These are phyloP conservation scores for Poteriospumella lacustris DNA, from an alignment of 108 stramenopile genomes.

Conservation along the genomic window DNA sequence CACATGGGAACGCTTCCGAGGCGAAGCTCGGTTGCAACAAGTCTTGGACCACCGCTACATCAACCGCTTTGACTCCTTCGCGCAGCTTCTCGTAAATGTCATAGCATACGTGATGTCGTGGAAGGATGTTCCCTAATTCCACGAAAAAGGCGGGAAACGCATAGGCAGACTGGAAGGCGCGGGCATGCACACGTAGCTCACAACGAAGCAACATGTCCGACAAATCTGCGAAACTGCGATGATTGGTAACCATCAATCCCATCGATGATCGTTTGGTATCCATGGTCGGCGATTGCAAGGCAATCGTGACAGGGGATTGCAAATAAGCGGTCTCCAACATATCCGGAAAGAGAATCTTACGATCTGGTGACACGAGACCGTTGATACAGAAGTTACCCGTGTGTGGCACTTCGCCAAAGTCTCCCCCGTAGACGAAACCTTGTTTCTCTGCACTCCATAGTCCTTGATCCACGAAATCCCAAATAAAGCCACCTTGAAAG, in stretches of 20 bases:
- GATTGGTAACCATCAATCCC: background rate
- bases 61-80: too few species aligned
- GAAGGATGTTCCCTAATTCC: too few species aligned
- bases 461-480: conserved; percentile 94
- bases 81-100: too few species aligned
- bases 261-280: background rate
- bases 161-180: too few species aligned
- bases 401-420: conserved; percentile 65
- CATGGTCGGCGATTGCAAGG: too few species aligned
- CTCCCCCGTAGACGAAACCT: conserved; percentile 80
- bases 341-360: conserved; percentile 72
- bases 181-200: background rate
- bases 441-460: conserved; percentile 32
- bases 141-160: too few species aligned
- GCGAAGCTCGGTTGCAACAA: too few species aligned
- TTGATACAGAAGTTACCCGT: conserved; percentile 80
- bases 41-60: too few species aligned
- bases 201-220: background rate
- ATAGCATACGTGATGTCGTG: too few species aligned
- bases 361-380: conserved; percentile 79
- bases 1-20: too few species aligned
- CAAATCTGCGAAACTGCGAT: background rate
- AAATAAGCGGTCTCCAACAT: conserved; percentile 76
- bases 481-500: conserved; percentile 90
- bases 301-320: conserved; percentile 64